Conservation (phyloP, 495 filamentous ascomycete species). For the Letharia lupina region DNA sequence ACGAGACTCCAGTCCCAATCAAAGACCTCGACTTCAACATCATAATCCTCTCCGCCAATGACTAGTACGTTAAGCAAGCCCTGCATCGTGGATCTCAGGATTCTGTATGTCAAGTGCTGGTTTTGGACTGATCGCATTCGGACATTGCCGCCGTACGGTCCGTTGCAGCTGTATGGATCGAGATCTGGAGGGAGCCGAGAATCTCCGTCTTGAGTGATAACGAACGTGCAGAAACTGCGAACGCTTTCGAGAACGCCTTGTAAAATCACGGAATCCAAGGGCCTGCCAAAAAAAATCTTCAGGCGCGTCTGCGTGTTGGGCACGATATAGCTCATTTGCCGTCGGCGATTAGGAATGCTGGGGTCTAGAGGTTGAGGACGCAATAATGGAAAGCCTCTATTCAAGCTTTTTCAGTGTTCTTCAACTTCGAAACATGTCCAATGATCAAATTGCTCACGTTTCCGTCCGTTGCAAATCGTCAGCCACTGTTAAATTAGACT, state of each 20-base stretch:
- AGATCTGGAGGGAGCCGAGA: background rate
- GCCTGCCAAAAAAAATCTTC: background rate
- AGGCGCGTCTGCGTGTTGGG: constrained; percentile 1
- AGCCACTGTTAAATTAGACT: background rate
- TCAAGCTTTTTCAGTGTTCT: background rate
- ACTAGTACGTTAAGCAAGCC: constrained; percentile 3
- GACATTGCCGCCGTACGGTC: background rate
- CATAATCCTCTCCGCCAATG: background rate
- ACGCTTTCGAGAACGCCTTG: background rate
- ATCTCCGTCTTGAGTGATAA: background rate
- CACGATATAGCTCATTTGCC: background rate
- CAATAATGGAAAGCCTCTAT: background rate
- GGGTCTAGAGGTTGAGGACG: background rate
- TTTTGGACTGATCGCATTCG: background rate
- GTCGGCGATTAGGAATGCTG: background rate
- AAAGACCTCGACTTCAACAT: constrained; percentile 3
- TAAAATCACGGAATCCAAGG: background rate
- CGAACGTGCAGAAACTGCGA: background rate
- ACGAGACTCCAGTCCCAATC: background rate
- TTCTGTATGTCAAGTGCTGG: background rate
- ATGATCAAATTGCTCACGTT: background rate
- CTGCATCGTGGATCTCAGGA: background rate
- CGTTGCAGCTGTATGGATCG: constrained; percentile 1
- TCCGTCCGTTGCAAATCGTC: background rate
- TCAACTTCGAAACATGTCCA: background rate